Evolutionary conservation across 148 eudicot genomes (phyloP).

Genomic region (Vaccinium myrtillus): DNA sequence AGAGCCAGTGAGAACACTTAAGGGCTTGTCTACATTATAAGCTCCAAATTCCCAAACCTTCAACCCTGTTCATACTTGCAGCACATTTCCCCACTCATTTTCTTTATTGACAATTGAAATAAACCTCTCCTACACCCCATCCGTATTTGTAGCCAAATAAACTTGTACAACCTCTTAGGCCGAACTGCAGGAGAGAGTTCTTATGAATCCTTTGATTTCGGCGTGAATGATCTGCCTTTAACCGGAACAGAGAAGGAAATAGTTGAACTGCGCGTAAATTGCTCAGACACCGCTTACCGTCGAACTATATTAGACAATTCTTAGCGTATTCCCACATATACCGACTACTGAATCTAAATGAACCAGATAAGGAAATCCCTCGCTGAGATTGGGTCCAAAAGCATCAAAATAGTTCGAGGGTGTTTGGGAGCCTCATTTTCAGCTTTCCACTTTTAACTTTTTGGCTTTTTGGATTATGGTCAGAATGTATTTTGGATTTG

Average conservation of each 20-base stretch:
- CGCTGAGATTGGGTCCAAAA: not conserved
- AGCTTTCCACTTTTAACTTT: no score
- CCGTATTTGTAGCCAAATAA: no score
- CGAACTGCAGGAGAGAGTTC: not conserved
- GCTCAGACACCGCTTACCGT: no score
- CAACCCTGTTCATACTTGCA: constrained; percentile 11
- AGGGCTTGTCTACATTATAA: not conserved
- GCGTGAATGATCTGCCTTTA: no score
- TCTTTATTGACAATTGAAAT: not conserved
- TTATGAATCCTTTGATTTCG: no score
- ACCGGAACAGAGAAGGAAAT: no score
- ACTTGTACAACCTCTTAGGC: no score
- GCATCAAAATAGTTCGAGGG: not conserved
- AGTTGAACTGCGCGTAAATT: no score
- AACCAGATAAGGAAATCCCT: not conserved
- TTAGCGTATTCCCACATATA: not conserved
- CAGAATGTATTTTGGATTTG: no score
- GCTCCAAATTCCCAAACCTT: constrained; percentile 15
- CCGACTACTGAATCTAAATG: not conserved
- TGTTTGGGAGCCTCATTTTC: no score
- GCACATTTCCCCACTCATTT: not conserved
- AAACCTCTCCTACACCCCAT: not conserved
- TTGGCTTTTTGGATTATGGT: no score
- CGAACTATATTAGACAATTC: no score
- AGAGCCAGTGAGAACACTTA: constrained; percentile 12